Percentiles rank a stretch among this genome's conserved stretches.
These are phyloP conservation scores for Dioscorea dumetorum DNA, from an alignment of 106 monocot species.

Conservation along the genomic window DNA sequence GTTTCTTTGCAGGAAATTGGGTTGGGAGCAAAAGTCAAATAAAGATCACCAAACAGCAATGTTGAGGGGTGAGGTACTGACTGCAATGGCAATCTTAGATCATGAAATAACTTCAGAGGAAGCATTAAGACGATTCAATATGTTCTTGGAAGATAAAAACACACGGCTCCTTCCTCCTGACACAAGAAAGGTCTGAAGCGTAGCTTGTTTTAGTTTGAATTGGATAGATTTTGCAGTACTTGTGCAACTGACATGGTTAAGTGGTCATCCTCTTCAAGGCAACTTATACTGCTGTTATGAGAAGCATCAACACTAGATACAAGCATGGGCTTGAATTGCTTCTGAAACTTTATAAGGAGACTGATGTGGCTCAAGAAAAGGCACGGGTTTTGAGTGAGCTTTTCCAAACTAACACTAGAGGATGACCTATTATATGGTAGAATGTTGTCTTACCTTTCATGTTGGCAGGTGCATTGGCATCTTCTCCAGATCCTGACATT, in stretches of 20 bases:
- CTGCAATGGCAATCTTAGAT: neutral
- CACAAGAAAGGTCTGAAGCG: neutral
- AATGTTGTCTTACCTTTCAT: neutral
- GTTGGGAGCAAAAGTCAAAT: neutral
- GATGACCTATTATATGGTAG: neutral
- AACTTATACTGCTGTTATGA: slow-evolving; percentile 1
- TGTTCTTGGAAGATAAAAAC: neutral
- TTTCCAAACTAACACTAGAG: neutral
- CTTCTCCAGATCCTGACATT: slow-evolving; percentile 13
- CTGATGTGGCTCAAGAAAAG: neutral
- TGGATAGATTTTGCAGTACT: neutral
- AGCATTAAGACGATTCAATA: neutral
- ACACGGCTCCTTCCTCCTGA: neutral
- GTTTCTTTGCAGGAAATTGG: neutral
- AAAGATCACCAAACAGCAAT: neutral
- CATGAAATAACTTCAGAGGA: neutral
- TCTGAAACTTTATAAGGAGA: slow-evolving; percentile 1
- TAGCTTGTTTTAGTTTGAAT: neutral
- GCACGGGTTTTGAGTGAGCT: neutral
- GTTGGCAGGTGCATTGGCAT: slow-evolving; percentile 9
- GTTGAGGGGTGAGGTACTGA: neutral
- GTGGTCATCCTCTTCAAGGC: neutral
- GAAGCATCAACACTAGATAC: neutral
- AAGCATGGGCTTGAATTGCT: neutral
- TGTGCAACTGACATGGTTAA: neutral